Percentiles rank a stretch among this genome's conserved stretches.
Evolutionary conservation across 768 basidiomycete genomes (phyloP).

Genomic region (Serendipita sp.): DNA sequence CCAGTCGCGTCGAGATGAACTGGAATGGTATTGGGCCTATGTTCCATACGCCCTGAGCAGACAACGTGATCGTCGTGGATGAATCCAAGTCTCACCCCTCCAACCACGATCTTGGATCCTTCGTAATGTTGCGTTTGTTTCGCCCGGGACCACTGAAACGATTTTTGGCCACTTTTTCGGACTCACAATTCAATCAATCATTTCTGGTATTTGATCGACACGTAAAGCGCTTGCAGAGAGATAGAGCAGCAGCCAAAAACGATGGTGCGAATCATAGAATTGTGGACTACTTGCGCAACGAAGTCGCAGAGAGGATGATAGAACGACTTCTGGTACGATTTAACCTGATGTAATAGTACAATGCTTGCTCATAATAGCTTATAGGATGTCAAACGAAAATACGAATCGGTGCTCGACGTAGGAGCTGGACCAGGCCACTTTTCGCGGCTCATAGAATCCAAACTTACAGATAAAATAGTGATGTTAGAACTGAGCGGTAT

Average conservation of each 20-base stretch:
- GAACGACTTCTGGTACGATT: constrained; percentile 66
- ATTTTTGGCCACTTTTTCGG: constrained; percentile 27
- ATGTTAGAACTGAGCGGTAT: constrained; percentile 83
- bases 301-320: constrained; percentile 79
- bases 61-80: too few relatives aligned
- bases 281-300: constrained; percentile 84
- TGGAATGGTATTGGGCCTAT: too few relatives aligned
- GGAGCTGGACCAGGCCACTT: constrained; percentile 89
- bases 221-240: constrained; percentile 61
- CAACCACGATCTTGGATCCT: too few relatives aligned
- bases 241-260: constrained; percentile 47
- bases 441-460: constrained; percentile 57
- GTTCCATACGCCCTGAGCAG: too few relatives aligned
- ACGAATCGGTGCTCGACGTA: constrained; percentile 66
- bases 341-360: neutral
- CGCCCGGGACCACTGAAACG: neutral
- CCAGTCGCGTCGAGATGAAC: too few relatives aligned
- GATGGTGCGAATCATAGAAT: constrained; percentile 47
- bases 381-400: constrained; percentile 84
- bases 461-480: constrained; percentile 51
- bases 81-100: too few relatives aligned
- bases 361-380: constrained; percentile 5
- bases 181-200: constrained; percentile 36
- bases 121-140: too few relatives aligned
- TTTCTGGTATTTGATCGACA: constrained; percentile 80